Evolutionary conservation across 1,284 basidiomycete genomes (phyloP).

Genomic region (Porodaedalea pini): DNA sequence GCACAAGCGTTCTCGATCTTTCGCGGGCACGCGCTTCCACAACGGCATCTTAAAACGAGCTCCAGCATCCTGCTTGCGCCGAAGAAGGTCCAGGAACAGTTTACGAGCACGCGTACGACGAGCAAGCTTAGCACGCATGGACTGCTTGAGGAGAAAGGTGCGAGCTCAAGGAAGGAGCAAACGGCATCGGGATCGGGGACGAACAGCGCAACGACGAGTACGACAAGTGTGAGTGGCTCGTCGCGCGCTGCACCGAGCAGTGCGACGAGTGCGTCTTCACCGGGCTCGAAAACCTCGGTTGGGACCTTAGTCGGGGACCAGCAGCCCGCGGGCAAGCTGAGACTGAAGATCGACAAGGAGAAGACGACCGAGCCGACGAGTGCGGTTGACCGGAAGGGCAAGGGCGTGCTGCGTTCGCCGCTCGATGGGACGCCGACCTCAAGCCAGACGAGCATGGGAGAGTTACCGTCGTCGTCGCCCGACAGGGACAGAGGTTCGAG

Average conservation of each 20-base stretch:
- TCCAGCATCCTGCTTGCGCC: slow-evolving; percentile 62
- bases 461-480: slow-evolving; percentile 4
- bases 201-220: slow-evolving; percentile 11
- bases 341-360: slow-evolving; percentile 23
- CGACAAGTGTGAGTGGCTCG: slow-evolving; percentile 4
- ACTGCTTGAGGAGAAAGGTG: slow-evolving; percentile 45
- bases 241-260: slow-evolving; percentile 2
- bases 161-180: neutral
- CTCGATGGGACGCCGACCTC: slow-evolving; percentile 1
- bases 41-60: slow-evolving; percentile 38
- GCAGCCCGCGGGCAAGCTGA: neutral
- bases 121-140: slow-evolving; percentile 64
- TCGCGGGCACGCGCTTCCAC: slow-evolving; percentile 48
- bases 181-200: slow-evolving; percentile 14
- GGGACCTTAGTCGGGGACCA: neutral
- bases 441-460: slow-evolving; percentile 1
- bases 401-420: slow-evolving; percentile 21
- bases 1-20: slow-evolving; percentile 73
- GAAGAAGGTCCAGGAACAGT: slow-evolving; percentile 68
- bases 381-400: slow-evolving; percentile 16
- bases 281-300: neutral
- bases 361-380: slow-evolving; percentile 22
- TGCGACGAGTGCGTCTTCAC: neutral
- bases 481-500: neutral
- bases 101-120: slow-evolving; percentile 74